Conservation (phyloP, 768 basidiomycete species). For the Termitomyces sp. region DNA sequence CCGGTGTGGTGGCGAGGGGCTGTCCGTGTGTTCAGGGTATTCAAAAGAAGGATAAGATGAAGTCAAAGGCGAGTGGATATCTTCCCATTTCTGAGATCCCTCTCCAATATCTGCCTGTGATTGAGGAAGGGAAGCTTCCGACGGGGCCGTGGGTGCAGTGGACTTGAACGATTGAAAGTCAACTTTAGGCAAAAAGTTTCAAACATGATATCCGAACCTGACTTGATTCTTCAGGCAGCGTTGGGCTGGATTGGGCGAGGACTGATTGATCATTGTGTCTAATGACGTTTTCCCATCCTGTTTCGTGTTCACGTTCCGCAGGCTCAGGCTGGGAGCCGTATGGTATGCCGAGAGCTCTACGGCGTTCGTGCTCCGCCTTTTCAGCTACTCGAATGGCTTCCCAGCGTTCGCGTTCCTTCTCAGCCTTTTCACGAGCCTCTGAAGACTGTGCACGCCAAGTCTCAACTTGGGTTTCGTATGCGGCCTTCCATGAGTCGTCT, state of each 20-base stretch:
- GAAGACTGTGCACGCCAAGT: slow-evolving; percentile 73
- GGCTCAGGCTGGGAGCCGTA: slow-evolving; percentile 1
- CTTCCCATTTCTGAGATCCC: slow-evolving; percentile 68
- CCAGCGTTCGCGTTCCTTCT: slow-evolving; percentile 68
- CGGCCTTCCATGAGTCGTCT: slow-evolving; percentile 56
- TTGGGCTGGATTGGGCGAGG: slow-evolving; percentile 30
- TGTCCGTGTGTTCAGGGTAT: slow-evolving; percentile 59
- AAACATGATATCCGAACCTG: slow-evolving; percentile 20
- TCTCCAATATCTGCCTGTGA: slow-evolving; percentile 34
- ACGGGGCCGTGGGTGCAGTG: slow-evolving; percentile 12
- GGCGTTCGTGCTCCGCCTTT: slow-evolving; percentile 35
- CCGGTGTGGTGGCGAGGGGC: slow-evolving; percentile 36
- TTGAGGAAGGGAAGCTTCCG: slow-evolving; percentile 25
- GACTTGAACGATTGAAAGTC: slow-evolving; percentile 1
- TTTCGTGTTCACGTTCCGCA: slow-evolving; percentile 15
- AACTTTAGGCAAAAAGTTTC: not conserved
- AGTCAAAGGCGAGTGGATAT: slow-evolving; percentile 52
- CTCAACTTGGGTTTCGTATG: slow-evolving; percentile 64
- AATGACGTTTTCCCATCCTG: slow-evolving; percentile 35
- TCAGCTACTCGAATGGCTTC: slow-evolving; percentile 59
- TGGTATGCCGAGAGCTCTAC: slow-evolving; percentile 23
- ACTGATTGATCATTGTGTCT: slow-evolving; percentile 16
- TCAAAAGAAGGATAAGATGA: slow-evolving; percentile 80
- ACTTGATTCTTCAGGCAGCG: slow-evolving; percentile 30
- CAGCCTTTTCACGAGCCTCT: slow-evolving; percentile 68